Conservation (phyloP, 2,329 filamentous ascomycete genomes). For the Nigrospora sphaerica region DNA sequence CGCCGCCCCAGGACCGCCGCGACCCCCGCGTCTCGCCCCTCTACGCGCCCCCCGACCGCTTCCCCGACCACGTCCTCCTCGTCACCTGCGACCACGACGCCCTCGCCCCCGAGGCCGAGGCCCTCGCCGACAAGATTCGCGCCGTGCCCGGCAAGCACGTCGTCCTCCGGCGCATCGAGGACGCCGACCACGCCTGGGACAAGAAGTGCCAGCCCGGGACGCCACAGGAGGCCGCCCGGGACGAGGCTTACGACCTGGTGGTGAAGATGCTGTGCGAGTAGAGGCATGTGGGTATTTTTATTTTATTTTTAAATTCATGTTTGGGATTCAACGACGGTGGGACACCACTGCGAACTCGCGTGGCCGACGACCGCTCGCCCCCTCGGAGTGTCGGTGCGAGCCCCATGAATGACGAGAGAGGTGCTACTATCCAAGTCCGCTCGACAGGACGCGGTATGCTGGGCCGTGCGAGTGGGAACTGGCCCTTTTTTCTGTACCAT, state of each 20-base stretch:
- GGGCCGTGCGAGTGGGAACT: too few species aligned
- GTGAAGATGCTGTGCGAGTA: constrained; percentile 22
- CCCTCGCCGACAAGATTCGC: constrained; percentile 16
- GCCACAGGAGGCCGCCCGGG: constrained; percentile 3
- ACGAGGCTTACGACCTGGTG: constrained; percentile 7
- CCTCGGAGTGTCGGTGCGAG: too few species aligned
- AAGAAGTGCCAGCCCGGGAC: constrained; percentile 3
- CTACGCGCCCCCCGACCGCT: constrained; percentile 12
- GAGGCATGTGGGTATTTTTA: too few species aligned
- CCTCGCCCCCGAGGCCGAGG: constrained; percentile 26
- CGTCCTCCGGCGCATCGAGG: constrained; percentile 10
- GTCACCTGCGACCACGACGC: constrained; percentile 26
- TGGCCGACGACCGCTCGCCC: too few species aligned
- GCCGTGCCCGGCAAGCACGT: constrained; percentile 12
- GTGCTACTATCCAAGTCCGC: too few species aligned
- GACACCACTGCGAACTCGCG: too few species aligned
- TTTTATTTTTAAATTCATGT: too few species aligned
- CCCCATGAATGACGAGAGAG: too few species aligned
- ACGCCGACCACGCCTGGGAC: constrained; percentile 12
- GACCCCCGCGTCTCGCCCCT: constrained; percentile 26
- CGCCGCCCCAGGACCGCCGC: constrained; percentile 13
- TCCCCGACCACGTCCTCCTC: constrained; percentile 15
- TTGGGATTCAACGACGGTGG: too few species aligned
- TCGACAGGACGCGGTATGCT: too few species aligned
- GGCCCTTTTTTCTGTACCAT: too few species aligned